Evolutionary conservation across 257 asterid species (phyloP).

Genomic region (Ocimum tenuiflorum): DNA sequence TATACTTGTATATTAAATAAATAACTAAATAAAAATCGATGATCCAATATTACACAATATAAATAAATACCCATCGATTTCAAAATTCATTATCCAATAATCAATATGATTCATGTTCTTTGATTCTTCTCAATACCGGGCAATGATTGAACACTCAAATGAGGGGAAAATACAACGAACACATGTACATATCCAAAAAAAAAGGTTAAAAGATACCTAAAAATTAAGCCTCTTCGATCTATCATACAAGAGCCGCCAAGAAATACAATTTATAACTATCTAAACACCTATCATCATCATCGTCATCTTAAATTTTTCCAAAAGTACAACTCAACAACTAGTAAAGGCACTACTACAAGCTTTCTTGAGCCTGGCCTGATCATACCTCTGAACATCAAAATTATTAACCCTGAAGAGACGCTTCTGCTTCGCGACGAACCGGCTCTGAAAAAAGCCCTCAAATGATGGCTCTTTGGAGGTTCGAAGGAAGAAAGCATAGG

Average conservation of each 20-base stretch:
- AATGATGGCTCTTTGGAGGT: conserved; percentile 74
- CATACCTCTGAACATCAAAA: conserved; percentile 54
- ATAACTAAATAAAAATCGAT: too few species aligned
- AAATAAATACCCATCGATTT: too few species aligned
- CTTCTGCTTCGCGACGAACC: conserved; percentile 55
- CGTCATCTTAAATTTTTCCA: too few species aligned
- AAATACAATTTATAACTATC: too few species aligned
- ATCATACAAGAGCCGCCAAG: too few species aligned
- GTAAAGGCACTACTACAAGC: background rate
- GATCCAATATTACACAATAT: too few species aligned
- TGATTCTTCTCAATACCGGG: background rate
- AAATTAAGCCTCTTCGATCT: background rate
- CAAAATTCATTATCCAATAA: too few species aligned
- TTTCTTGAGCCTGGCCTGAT: conserved; percentile 44
- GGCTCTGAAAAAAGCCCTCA: conserved; percentile 73
- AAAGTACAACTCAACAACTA: background rate
- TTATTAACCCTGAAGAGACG: conserved; percentile 40
- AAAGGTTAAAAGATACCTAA: background rate
- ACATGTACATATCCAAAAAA: background rate
- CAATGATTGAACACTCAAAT: background rate
- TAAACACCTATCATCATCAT: too few species aligned
- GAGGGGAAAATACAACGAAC: background rate
- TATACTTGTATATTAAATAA: too few species aligned
- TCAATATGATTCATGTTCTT: too few species aligned
- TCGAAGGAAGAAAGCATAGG: conserved; percentile 64